A percentile compares a stretch with the other conserved stretches of the same genome.
Evolutionary conservation across 2,329 filamentous ascomycete genomes (phyloP).

Genomic region (Beauveria medogensis): DNA sequence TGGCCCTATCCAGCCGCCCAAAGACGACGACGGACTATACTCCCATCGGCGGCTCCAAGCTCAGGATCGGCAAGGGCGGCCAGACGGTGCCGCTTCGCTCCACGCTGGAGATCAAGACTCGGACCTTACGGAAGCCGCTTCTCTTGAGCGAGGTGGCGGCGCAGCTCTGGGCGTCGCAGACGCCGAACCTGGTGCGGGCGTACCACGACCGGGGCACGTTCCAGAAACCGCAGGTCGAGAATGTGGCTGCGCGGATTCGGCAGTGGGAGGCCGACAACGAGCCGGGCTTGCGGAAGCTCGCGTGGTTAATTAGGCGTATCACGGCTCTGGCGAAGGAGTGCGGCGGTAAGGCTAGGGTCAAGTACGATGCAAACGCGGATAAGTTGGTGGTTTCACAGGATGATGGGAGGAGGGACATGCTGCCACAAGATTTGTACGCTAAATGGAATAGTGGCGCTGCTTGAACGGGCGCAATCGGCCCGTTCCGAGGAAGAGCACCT

Average conservation of each 20-base stretch:
- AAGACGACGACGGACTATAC: neutral
- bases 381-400: neutral
- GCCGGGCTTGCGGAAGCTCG: conserved; percentile 16
- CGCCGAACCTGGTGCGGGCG: conserved; percentile 36
- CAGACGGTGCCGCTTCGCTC: conserved; percentile 23
- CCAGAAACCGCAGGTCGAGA: conserved; percentile 23
- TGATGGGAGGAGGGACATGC: neutral
- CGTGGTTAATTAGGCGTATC: neutral
- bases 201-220: conserved; percentile 33
- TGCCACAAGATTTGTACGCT: neutral
- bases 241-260: conserved; percentile 23
- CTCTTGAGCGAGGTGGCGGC: conserved; percentile 26
- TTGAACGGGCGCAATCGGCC: too few species aligned
- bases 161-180: conserved; percentile 41
- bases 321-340: neutral
- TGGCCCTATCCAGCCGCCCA: neutral
- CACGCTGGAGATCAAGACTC: conserved; percentile 39
- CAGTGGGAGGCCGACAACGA: conserved; percentile 30
- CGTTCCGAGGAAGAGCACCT: too few species aligned
- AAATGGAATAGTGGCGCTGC: neutral
- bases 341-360: neutral
- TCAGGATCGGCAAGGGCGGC: conserved; percentile 25
- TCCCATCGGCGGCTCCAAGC: conserved; percentile 16
- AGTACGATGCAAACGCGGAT: neutral
- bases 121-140: conserved; percentile 24